Evolutionary conservation across 345 rosid species (phyloP).

Genomic region (sweet orange (Citrus sinensis)): DNA sequence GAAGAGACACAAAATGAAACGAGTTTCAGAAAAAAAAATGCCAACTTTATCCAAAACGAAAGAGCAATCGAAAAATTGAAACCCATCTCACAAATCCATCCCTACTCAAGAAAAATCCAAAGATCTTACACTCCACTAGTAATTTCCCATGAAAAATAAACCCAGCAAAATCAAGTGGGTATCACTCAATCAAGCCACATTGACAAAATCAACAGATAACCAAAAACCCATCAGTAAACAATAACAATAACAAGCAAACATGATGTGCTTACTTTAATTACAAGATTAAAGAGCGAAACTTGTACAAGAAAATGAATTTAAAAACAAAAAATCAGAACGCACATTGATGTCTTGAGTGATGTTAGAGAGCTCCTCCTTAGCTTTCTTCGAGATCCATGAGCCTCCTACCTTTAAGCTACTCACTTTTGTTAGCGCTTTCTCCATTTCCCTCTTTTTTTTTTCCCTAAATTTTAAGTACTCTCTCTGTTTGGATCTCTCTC

Average conservation of each 20-base stretch:
- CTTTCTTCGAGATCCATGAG: constrained; percentile 91
- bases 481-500: not conserved
- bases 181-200: constrained; percentile 26
- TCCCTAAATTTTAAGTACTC: too few species aligned
- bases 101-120: constrained; percentile 2
- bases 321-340: not conserved
- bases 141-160: constrained; percentile 13
- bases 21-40: not conserved
- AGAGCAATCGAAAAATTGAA: not conserved
- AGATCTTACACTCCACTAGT: constrained; percentile 27
- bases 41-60: not conserved
- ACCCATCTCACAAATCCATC: constrained; percentile 7
- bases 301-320: not conserved
- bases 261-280: too few species aligned
- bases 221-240: not conserved
- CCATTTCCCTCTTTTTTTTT: constrained; percentile 44
- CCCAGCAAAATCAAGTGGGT: constrained; percentile 7
- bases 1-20: not conserved
- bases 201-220: constrained; percentile 13
- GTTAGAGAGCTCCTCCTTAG: constrained; percentile 83
- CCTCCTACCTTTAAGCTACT: constrained; percentile 79
- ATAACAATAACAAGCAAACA: not conserved
- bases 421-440: constrained; percentile 86
- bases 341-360: constrained; percentile 81
- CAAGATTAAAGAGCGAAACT: not conserved